These are phyloP conservation scores for Orbilia quercus DNA, from an alignment of 2,329 filamentous ascomycete genomes.

Conservation along the genomic window DNA sequence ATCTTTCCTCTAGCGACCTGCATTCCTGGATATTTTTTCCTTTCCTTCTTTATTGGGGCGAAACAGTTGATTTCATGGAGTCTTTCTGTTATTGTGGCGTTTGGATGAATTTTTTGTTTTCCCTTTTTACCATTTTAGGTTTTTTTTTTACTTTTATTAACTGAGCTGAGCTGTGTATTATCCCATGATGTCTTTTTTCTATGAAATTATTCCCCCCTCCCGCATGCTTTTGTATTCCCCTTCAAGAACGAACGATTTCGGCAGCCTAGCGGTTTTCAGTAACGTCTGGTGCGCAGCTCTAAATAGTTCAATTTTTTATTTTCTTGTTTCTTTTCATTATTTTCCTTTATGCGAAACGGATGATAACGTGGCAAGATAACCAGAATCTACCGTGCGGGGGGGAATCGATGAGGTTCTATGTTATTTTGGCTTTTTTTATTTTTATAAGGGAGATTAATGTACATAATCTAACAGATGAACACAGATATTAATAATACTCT, in stretches of 20 bases:
- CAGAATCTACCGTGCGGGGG: constrained; percentile 8
- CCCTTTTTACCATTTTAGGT: constrained; percentile 3
- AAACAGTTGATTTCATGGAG: constrained; percentile 43
- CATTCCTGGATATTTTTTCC: constrained; percentile 33
- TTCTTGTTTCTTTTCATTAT: not conserved
- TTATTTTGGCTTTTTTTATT: no score
- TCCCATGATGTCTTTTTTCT: not conserved
- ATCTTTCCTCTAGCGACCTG: constrained; percentile 22
- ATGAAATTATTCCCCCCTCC: constrained; percentile 7
- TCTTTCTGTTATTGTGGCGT: constrained; percentile 40
- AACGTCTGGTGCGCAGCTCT: no score
- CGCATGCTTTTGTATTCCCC: constrained; percentile 6
- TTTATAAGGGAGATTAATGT: not conserved
- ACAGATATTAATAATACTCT: no score
- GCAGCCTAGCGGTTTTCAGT: no score
- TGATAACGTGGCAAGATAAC: not conserved
- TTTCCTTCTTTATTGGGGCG: constrained; percentile 37
- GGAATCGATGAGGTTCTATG: no score
- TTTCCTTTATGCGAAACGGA: not conserved
- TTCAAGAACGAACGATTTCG: no score
- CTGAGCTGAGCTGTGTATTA: constrained; percentile 47
- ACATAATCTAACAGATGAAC: no score
- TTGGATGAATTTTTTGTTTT: constrained; percentile 40
- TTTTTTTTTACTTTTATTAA: constrained; percentile 25
- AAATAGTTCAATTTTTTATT: not conserved